phyloP scores from a whole-genome alignment of 2,329 filamentous ascomycete genomes.

The Colletotrichum nymphaeae region DNA sequence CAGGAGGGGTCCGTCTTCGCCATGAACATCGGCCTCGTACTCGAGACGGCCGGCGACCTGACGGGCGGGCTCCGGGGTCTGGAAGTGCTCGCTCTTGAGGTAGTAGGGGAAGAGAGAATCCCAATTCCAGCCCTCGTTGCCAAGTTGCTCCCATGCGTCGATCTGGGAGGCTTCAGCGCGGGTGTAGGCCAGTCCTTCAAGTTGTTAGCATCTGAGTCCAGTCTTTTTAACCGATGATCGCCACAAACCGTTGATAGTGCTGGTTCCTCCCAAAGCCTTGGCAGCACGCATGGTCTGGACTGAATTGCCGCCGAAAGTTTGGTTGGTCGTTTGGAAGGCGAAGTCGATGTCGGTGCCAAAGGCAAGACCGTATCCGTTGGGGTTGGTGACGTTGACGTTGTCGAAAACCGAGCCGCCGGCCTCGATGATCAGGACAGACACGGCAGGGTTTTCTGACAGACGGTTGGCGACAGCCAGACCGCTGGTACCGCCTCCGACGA shows the following conservation, averaged over 20 bases:
- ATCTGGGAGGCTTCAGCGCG: constrained; percentile 54
- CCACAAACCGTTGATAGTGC: constrained; percentile 50
- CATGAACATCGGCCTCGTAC: constrained; percentile 49
- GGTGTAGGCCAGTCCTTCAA: constrained; percentile 57
- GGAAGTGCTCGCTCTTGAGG: constrained; percentile 53
- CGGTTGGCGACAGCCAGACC: constrained; percentile 52
- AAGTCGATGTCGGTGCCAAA: constrained; percentile 47
- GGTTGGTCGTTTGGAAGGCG: constrained; percentile 47
- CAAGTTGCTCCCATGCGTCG: constrained; percentile 56
- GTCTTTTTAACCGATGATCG: background rate
- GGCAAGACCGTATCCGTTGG: constrained; percentile 40
- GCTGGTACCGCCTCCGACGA: constrained; percentile 51
- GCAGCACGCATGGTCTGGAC: constrained; percentile 47
- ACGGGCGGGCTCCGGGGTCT: constrained; percentile 36
- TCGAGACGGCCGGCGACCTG: constrained; percentile 45
- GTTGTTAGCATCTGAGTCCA: background rate
- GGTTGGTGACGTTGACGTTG: constrained; percentile 47
- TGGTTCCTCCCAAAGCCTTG: constrained; percentile 53
- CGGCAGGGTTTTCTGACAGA: constrained; percentile 45
- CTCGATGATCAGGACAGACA: constrained; percentile 48
- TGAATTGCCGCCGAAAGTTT: constrained; percentile 45
- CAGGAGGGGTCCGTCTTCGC: constrained; percentile 47
- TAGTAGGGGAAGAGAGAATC: constrained; percentile 58
- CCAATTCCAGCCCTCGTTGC: constrained; percentile 59
- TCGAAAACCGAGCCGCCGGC: constrained; percentile 48